phyloP scores from a whole-genome alignment of 2,329 filamentous ascomycete genomes.

The Talaromyces pinophilus region DNA sequence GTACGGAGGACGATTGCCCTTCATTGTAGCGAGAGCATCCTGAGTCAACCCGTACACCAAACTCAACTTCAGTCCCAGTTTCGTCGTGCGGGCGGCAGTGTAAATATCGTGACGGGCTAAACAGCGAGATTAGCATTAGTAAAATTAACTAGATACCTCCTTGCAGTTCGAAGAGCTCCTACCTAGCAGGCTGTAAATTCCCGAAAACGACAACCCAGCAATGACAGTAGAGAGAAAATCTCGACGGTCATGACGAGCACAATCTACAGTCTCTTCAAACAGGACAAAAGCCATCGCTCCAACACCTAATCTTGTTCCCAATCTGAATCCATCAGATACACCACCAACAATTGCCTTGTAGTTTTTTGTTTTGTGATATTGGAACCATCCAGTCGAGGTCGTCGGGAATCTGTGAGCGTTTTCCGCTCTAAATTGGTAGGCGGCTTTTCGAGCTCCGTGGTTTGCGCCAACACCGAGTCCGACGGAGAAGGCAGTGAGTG shows the following conservation, averaged over 20 bases:
- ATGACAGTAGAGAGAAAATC: constrained; percentile 81
- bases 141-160: constrained; percentile 1
- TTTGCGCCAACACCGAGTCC: constrained; percentile 70
- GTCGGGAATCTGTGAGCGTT: constrained; percentile 91
- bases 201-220: constrained; percentile 80
- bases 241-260: constrained; percentile 57
- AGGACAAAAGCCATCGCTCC: constrained; percentile 77
- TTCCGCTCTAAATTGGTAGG: constrained; percentile 87
- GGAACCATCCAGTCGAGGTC: constrained; percentile 83
- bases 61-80: constrained; percentile 75
- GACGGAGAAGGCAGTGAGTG: constrained; percentile 63
- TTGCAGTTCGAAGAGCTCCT: constrained; percentile 41
- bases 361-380: constrained; percentile 99
- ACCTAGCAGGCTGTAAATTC: constrained; percentile 85
- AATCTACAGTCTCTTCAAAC: constrained; percentile 83
- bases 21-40: constrained; percentile 68
- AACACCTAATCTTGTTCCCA: constrained; percentile 68
- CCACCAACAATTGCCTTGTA: constrained; percentile 81
- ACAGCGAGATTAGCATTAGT: constrained; percentile 9
- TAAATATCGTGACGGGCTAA: constrained; percentile 77
- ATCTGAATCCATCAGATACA: constrained; percentile 73
- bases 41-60: constrained; percentile 78
- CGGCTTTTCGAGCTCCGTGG: constrained; percentile 71
- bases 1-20: constrained; percentile 73
- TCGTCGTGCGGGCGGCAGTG: constrained; percentile 75